These are phyloP conservation scores for Toxoplasma gondii DNA, from an alignment of 169 alveolate species.

Conservation along the genomic window DNA sequence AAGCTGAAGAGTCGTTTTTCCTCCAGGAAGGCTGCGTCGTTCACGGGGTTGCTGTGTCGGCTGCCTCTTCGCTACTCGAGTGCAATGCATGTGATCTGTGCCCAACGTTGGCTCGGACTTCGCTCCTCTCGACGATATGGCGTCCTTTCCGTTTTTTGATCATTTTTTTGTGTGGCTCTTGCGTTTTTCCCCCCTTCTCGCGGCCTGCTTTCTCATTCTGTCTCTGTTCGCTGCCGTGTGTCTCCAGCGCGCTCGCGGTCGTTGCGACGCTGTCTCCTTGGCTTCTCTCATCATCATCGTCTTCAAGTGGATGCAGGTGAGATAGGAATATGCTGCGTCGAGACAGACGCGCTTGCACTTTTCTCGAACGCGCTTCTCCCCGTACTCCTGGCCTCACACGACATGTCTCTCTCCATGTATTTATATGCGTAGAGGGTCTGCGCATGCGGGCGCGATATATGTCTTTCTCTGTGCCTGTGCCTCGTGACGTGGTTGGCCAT, in stretches of 20 bases:
- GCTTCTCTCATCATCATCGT: slow-evolving; percentile 61
- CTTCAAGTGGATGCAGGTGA: slow-evolving; percentile 60
- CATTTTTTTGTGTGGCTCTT: too few relatives aligned
- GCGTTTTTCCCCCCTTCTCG: too few relatives aligned
- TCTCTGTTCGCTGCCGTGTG: too few relatives aligned
- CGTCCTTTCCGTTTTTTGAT: too few relatives aligned
- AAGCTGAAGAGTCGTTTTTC: not conserved
- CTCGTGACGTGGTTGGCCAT: not conserved
- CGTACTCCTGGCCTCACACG: too few relatives aligned
- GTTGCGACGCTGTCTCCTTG: slow-evolving; percentile 56
- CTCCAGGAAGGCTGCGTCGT: not conserved
- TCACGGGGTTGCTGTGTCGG: not conserved
- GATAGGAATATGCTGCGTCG: not conserved
- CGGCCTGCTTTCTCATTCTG: too few relatives aligned
- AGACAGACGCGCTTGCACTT: not conserved
- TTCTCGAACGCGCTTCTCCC: not conserved
- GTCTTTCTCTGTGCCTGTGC: too few relatives aligned
- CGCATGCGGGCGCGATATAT: too few relatives aligned
- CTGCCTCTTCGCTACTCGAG: not conserved
- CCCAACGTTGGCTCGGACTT: too few relatives aligned
- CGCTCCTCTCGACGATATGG: too few relatives aligned
- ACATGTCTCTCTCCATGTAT: not conserved
- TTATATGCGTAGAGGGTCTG: not conserved
- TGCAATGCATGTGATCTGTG: not conserved
- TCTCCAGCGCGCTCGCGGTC: slow-evolving; percentile 55